A percentile compares a stretch with the other conserved stretches of the same genome.
phyloP scores from a whole-genome alignment of 257 asterid genomes.

The Euphrasia confusa region DNA sequence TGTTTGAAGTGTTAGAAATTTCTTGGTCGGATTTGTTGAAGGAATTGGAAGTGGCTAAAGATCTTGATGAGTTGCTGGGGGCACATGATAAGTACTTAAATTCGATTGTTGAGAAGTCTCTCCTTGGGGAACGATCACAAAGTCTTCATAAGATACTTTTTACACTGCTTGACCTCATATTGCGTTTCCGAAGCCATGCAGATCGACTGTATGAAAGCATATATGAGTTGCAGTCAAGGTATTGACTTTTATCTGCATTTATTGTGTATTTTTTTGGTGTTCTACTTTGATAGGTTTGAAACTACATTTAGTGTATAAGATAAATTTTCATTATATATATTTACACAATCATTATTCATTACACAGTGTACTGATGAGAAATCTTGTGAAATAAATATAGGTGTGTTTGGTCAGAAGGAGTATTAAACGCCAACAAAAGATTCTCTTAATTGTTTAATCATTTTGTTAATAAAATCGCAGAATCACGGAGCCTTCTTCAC shows the following conservation, averaged over 20 bases:
- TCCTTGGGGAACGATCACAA: constrained; percentile 85
- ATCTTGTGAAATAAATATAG: too few species aligned
- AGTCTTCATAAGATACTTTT: constrained; percentile 71
- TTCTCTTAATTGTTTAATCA: constrained; percentile 19
- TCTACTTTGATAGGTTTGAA: background rate
- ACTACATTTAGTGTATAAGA: too few species aligned
- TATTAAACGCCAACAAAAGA: background rate
- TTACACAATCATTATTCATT: too few species aligned
- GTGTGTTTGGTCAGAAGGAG: too few species aligned
- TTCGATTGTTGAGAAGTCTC: constrained; percentile 91
- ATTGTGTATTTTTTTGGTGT: background rate
- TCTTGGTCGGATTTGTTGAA: constrained; percentile 86
- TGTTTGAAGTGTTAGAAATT: constrained; percentile 96
- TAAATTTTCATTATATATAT: too few species aligned
- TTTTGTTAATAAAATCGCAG: constrained; percentile 37
- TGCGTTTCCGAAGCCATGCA: constrained; percentile 79
- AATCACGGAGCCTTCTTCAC: constrained; percentile 49
- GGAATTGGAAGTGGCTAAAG: constrained; percentile 89
- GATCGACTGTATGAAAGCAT: constrained; percentile 96
- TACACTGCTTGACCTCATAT: constrained; percentile 74
- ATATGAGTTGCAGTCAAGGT: constrained; percentile 90
- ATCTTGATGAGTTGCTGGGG: constrained; percentile 84
- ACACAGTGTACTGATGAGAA: too few species aligned
- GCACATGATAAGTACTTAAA: constrained; percentile 88
- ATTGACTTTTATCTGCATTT: constrained; percentile 22